phyloP scores from a whole-genome alignment of 2,329 filamentous ascomycete species.

The Hortaea werneckii region DNA sequence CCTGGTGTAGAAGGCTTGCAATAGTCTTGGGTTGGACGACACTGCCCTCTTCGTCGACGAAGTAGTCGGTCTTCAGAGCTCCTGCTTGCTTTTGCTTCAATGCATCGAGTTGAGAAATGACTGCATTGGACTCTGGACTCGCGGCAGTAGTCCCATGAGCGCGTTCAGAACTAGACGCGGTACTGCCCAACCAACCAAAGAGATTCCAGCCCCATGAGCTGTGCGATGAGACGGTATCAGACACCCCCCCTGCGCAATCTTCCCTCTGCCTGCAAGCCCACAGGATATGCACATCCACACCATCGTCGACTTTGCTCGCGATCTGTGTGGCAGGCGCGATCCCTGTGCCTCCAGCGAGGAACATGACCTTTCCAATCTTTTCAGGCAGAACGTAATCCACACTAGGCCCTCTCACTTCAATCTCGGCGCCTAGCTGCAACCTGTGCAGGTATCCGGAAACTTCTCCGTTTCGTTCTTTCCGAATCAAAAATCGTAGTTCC shows the following conservation, averaged over 20 bases:
- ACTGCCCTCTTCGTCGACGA: constrained; percentile 68
- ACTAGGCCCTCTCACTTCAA: constrained; percentile 73
- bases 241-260: constrained; percentile 54
- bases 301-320: constrained; percentile 47
- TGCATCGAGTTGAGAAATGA: constrained; percentile 53
- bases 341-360: constrained; percentile 85
- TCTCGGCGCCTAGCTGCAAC: constrained; percentile 47
- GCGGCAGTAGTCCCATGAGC: not conserved
- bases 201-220: constrained; percentile 8
- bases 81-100: constrained; percentile 37
- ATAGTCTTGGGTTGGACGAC: constrained; percentile 45
- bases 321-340: constrained; percentile 83
- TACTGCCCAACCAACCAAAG: constrained; percentile 1
- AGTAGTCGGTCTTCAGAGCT: constrained; percentile 53
- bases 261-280: constrained; percentile 67
- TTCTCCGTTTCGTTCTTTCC: constrained; percentile 70
- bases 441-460: constrained; percentile 71
- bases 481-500: constrained; percentile 62
- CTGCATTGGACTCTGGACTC: constrained; percentile 31
- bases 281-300: constrained; percentile 53
- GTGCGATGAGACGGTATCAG: constrained; percentile 32
- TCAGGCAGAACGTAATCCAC: constrained; percentile 50
- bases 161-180: not conserved
- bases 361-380: constrained; percentile 54
- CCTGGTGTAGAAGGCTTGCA: constrained; percentile 13